Conservation (phyloP, 2,329 filamentous ascomycete species). For the Fusarium heterosporum region DNA sequence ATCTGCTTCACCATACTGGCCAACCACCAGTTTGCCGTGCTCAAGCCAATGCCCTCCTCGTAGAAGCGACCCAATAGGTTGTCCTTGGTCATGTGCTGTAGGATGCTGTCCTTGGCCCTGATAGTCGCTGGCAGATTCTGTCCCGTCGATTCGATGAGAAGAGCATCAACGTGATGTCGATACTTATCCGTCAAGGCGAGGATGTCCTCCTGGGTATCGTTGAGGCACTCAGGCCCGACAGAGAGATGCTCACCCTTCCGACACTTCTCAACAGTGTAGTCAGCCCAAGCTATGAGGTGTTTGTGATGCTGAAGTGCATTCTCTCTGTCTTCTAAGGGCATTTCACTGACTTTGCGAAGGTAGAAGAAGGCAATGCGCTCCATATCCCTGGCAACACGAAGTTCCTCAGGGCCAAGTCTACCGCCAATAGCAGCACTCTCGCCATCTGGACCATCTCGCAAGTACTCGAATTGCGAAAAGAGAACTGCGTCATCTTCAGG, state of each 20-base stretch:
- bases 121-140: not conserved
- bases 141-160: not conserved
- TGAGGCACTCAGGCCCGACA: no score
- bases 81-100: constrained; percentile 53
- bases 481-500: not conserved
- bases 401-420: fast-evolving
- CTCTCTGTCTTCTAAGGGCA: not conserved
- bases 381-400: fast-evolving
- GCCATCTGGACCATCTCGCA: fast-evolving
- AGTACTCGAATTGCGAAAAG: not conserved
- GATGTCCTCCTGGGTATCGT: not conserved
- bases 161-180: not conserved
- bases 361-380: not conserved
- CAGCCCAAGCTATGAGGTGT: fast-evolving
- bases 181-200: not conserved
- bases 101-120: constrained; percentile 44
- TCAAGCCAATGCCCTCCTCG: not conserved
- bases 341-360: not conserved
- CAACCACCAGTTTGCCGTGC: not conserved
- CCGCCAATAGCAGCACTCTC: not conserved
- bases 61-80: constrained; percentile 52
- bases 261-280: not conserved
- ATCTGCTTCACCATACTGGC: constrained; percentile 1
- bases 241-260: not conserved
- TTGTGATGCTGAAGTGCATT: not conserved